Evolutionary conservation across 2,329 filamentous ascomycete genomes (phyloP).

Genomic region (Endoconidiophora polonica): DNA sequence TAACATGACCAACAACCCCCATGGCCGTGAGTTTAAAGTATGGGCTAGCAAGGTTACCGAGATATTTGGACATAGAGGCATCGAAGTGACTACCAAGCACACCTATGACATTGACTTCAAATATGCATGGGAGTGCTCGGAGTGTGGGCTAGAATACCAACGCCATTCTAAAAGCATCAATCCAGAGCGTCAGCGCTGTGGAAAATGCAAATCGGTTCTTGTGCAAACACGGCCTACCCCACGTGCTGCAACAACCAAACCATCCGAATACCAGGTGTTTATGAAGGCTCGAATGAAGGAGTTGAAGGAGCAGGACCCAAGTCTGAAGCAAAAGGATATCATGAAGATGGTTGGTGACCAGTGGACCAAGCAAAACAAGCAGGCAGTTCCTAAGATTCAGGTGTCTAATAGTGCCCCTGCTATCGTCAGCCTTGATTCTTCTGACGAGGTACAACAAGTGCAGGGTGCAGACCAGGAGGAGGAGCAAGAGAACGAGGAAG

Average conservation of each 20-base stretch:
- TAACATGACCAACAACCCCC: conserved; percentile 56
- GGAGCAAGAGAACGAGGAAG: conserved; percentile 14
- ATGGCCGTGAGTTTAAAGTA: conserved; percentile 67
- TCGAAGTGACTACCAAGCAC: conserved; percentile 80
- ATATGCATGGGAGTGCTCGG: conserved; percentile 66
- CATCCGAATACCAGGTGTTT: conserved; percentile 32
- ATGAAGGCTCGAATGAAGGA: conserved; percentile 52
- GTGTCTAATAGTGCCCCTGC: not conserved
- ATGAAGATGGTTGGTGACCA: conserved; percentile 50
- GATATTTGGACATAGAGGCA: conserved; percentile 42
- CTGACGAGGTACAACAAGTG: not conserved
- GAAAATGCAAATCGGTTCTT: conserved; percentile 53
- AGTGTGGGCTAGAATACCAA: conserved; percentile 57
- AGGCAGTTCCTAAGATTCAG: conserved; percentile 3
- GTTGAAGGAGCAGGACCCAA: conserved; percentile 39
- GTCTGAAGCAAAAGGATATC: conserved; percentile 46
- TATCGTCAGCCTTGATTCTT: conserved; percentile 15
- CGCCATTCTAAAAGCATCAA: conserved; percentile 79
- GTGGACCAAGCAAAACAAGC: conserved; percentile 40
- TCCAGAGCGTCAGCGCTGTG: conserved; percentile 53
- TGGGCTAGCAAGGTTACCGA: conserved; percentile 45
- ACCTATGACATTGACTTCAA: conserved; percentile 82
- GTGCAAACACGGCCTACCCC: conserved; percentile 68
- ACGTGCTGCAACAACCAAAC: conserved; percentile 22
- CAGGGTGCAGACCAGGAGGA: conserved; percentile 9